Percentiles rank a stretch among this genome's conserved stretches.
phyloP scores from a whole-genome alignment of 129 eudicot genomes.

The Arctium minus region DNA sequence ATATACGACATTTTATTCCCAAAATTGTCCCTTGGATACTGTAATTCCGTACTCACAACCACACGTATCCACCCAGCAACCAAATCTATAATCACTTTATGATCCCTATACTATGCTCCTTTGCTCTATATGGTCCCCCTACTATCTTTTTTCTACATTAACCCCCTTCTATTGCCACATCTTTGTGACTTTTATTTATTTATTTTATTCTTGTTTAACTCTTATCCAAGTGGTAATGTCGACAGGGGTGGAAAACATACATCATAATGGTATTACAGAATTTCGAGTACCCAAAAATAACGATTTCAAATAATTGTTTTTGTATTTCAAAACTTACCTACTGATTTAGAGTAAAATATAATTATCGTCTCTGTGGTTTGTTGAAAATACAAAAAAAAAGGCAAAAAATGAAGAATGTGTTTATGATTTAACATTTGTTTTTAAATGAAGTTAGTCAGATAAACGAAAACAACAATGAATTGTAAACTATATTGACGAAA shows the following conservation, averaged over 20 bases:
- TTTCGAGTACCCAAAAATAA: neutral
- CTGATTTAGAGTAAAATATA: too few relatives aligned
- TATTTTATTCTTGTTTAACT: neutral
- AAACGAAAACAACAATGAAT: too few relatives aligned
- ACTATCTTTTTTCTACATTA: neutral
- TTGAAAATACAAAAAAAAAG: too few relatives aligned
- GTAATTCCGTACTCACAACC: conserved; percentile 21
- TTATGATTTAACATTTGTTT: too few relatives aligned
- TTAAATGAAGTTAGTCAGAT: neutral
- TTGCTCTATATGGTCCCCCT: neutral
- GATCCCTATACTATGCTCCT: neutral
- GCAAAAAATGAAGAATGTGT: too few relatives aligned
- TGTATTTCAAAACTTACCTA: too few relatives aligned
- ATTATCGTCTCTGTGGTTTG: neutral
- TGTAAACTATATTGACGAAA: neutral
- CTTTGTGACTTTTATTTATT: neutral
- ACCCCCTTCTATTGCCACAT: neutral
- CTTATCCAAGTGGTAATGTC: too few relatives aligned
- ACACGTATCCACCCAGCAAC: conserved; percentile 5
- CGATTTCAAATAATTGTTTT: neutral
- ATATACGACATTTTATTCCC: conserved; percentile 13
- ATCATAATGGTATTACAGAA: too few relatives aligned
- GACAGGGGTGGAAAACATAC: too few relatives aligned
- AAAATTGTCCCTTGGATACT: conserved; percentile 14
- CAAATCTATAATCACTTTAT: neutral